A percentile compares a stretch with the other conserved stretches of the same genome.
These are phyloP conservation scores for Podaxis sp. DNA, from an alignment of 768 basidiomycete genomes.

Conservation along the genomic window DNA sequence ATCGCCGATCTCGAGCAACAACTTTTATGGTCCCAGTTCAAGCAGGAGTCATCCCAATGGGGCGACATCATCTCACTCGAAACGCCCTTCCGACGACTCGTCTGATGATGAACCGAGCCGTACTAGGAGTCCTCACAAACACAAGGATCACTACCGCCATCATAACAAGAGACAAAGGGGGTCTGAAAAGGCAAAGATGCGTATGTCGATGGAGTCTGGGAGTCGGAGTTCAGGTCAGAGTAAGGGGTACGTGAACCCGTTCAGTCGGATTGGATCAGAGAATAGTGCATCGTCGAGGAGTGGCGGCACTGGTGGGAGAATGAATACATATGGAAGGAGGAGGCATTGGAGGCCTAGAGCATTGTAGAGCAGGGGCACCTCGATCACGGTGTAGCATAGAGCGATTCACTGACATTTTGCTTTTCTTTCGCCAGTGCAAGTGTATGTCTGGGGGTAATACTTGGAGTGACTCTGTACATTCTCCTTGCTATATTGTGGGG, in stretches of 20 bases:
- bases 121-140: neutral
- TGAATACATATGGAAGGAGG: slow-evolving; percentile 17
- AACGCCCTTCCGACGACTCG: neutral
- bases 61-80: neutral
- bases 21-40: slow-evolving; percentile 16
- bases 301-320: slow-evolving; percentile 9
- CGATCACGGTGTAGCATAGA: neutral
- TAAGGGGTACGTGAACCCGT: slow-evolving; percentile 8
- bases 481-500: neutral
- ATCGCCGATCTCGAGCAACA: slow-evolving; percentile 13
- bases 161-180: slow-evolving; percentile 4
- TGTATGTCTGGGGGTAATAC: neutral
- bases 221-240: neutral
- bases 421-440: neutral
- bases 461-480: neutral
- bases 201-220: slow-evolving; percentile 1
- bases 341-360: slow-evolving; percentile 10
- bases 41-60: neutral
- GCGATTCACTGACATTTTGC: too few relatives aligned
- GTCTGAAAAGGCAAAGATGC: slow-evolving; percentile 1
- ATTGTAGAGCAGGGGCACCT: neutral
- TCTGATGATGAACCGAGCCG: neutral
- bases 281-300: slow-evolving; percentile 3
- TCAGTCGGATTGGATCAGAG: slow-evolving; percentile 5
- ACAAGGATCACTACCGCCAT: neutral